Percentiles rank a stretch among this genome's conserved stretches.
These are phyloP conservation scores for Phytophthora lateralis DNA, from an alignment of 352 stramenopile species.

Conservation along the genomic window DNA sequence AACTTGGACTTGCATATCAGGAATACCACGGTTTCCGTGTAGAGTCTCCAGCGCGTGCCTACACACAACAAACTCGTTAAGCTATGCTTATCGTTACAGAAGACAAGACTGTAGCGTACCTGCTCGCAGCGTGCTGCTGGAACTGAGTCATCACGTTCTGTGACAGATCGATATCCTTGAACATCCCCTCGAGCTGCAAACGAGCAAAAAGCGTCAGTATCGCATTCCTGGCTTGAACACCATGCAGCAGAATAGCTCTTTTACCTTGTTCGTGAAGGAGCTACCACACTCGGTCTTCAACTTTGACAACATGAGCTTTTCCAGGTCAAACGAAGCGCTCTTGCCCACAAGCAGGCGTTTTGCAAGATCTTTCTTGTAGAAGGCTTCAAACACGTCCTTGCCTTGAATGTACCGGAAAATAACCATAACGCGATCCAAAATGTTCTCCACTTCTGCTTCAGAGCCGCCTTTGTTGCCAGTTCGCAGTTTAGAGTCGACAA, in stretches of 20 bases:
- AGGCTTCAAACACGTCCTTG: constrained; percentile 99
- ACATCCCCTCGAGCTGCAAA: constrained; percentile 97
- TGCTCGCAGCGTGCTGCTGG: constrained; percentile 77
- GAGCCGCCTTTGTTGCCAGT: constrained; percentile 85
- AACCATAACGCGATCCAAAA: constrained; percentile 93
- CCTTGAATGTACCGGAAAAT: constrained; percentile 96
- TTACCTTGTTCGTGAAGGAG: constrained; percentile 96
- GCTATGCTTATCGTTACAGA: background rate
- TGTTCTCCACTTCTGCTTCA: constrained; percentile 86
- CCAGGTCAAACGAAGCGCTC: constrained; percentile 93
- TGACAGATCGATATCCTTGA: constrained; percentile 98
- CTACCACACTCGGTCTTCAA: constrained; percentile 98
- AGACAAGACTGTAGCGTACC: constrained; percentile 36
- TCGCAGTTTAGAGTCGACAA: constrained; percentile 89
- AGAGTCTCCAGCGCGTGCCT: constrained; percentile 60
- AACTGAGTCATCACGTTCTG: constrained; percentile 95
- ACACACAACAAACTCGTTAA: constrained; percentile 9
- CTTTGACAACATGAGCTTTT: constrained; percentile 97
- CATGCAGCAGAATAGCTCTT: background rate
- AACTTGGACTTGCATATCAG: constrained; percentile 97
- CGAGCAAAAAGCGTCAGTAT: constrained; percentile 10
- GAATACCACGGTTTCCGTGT: constrained; percentile 37
- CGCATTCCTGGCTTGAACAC: too few species aligned
- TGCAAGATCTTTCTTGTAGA: constrained; percentile 98
- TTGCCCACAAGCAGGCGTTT: constrained; percentile 95